Conservation (phyloP, 805 yeast species). For the Candida xyloterini region DNA sequence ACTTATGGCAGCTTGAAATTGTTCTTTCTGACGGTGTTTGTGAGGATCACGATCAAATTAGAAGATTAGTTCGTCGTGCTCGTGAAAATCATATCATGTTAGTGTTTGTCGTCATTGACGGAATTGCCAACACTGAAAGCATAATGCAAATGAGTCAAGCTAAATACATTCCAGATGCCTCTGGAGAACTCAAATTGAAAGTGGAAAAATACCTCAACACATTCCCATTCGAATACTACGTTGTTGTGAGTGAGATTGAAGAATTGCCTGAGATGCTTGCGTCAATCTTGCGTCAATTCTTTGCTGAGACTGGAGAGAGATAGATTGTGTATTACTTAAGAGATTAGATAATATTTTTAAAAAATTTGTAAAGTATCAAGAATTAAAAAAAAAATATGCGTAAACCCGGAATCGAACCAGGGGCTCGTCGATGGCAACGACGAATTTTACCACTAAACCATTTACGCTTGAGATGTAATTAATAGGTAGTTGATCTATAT, state of each 20-base stretch:
- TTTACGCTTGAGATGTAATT: conserved; percentile 16
- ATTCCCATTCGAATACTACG: conserved; percentile 96
- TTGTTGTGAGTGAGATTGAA: conserved; percentile 81
- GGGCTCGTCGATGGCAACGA: conserved; percentile 29
- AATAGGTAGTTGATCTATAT: too few relatives aligned
- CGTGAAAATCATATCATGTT: conserved; percentile 91
- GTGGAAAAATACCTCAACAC: conserved; percentile 85
- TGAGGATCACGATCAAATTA: conserved; percentile 85
- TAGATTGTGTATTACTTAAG: not conserved
- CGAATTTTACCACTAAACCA: conserved; percentile 28
- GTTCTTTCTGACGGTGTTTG: conserved; percentile 96
- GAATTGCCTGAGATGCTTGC: conserved; percentile 93
- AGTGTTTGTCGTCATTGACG: conserved; percentile 92
- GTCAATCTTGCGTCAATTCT: conserved; percentile 86
- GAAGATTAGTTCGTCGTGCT: conserved; percentile 84
- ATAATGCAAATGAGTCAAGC: conserved; percentile 95
- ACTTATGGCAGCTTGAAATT: conserved; percentile 90
- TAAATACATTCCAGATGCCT: conserved; percentile 63
- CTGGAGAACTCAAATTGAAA: conserved; percentile 68
- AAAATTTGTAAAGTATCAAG: too few relatives aligned
- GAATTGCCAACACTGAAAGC: conserved; percentile 78
- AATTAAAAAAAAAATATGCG: conserved; percentile 20
- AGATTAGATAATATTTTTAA: not conserved
- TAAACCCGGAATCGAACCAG: conserved; percentile 29
- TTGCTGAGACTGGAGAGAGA: conserved; percentile 50